Evolutionary conservation across 2,329 filamentous ascomycete species (phyloP), one percentile per base, ranked within the genome.

Genomic region (Aspergillus ustus): DNA sequence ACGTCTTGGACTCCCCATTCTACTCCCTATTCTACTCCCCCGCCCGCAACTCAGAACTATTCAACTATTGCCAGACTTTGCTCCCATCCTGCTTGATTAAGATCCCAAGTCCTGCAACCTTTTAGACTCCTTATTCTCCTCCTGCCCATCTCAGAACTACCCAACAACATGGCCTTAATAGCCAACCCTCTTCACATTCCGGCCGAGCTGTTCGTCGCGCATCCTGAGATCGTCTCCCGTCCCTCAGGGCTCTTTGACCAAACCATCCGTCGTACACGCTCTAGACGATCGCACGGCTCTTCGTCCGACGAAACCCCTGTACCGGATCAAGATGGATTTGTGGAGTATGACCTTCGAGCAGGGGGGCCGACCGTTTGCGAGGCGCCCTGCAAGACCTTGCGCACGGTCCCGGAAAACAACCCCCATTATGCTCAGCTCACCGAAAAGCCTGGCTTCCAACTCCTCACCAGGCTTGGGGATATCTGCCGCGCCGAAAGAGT

Each of bases 311-410:
- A 56, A 25, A 25, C n/a, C 9, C 53, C 43, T 7, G 43, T 56
- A n/a, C 53, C 19, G 15, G 25, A 11, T 11, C 17, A 4, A 11
- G 53, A 56, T 25, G 53, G 53, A 11, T 56, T 56, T 22, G 17
- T 48, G 8, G 43, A 56, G 20, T 9, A 34, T 4, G 43, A 56
- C 28, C 29, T 48, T 7, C 11, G 53, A 20, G 53, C 43, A 20
- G 43, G 53, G 25, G 53, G 53, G 17, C 53, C 53, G 8, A 28
- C 31, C n/a, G 28, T 56, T n/a, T 44, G 4, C 22, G 53, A 56
- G 25, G 13, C 43, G 2, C 53, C 53, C 2, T 49, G 53, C 17
- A 25, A 56, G 13, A 49, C 44, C 3, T 19, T 56, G 15, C 8
- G 4, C 20, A 25, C 9, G 13, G 9, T 56, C 2, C 43, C 53